phyloP scores from a whole-genome alignment of 73 alveolate species.

The Paramecium biaurelia region DNA sequence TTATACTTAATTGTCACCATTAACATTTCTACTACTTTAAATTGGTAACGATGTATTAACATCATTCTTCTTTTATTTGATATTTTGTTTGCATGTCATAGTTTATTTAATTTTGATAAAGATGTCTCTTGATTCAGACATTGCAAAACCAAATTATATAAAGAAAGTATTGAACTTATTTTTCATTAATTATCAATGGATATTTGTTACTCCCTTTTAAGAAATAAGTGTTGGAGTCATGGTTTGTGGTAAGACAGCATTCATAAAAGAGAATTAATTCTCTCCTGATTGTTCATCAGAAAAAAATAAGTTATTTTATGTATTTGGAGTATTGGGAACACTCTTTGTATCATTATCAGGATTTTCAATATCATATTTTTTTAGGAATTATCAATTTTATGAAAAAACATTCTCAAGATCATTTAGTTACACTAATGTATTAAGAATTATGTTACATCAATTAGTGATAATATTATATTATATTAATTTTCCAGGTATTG shows the following conservation, averaged over 20 bases:
- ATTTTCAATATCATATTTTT: neutral
- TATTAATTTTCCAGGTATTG: neutral
- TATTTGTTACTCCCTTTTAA: constrained; percentile 17
- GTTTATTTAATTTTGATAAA: neutral
- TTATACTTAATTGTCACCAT: neutral
- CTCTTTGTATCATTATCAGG: neutral
- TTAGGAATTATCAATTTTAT: constrained; percentile 2
- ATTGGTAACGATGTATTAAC: neutral
- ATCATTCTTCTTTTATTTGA: neutral
- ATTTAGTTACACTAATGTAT: neutral
- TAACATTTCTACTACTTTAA: neutral
- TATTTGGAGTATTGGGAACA: neutral
- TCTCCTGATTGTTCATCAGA: neutral
- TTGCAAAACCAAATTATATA: neutral
- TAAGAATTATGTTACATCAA: neutral
- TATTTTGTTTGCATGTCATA: neutral
- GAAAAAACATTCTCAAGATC: neutral
- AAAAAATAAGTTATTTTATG: neutral
- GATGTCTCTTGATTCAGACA: neutral
- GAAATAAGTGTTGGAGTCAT: constrained; percentile 18
- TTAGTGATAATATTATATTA: neutral
- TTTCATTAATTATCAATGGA: constrained; percentile 20
- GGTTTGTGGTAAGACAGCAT: constrained; percentile 14
- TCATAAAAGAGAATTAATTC: neutral
- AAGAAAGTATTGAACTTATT: neutral